Evolutionary conservation across 768 basidiomycete species (phyloP).

Genomic region (Leccinum arenicola): DNA sequence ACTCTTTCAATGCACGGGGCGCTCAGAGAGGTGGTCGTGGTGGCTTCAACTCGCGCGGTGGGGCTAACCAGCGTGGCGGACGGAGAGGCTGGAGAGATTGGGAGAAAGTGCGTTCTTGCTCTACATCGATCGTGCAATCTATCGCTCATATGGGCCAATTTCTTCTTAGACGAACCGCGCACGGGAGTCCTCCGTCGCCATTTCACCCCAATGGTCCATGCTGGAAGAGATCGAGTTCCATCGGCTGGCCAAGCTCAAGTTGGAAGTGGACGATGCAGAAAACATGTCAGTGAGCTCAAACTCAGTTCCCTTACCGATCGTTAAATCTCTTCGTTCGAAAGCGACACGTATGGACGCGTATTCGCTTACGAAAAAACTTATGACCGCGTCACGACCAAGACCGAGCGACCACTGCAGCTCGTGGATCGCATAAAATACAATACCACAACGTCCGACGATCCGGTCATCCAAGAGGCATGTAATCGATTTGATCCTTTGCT

Average conservation of each 20-base stretch:
- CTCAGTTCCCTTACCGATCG: not conserved
- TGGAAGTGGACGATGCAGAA: conserved; percentile 93
- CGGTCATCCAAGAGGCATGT: conserved; percentile 85
- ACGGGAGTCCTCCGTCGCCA: conserved; percentile 91
- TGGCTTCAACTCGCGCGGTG: conserved; percentile 44
- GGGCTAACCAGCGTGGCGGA: conserved; percentile 32
- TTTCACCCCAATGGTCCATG: conserved; percentile 91
- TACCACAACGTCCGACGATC: conserved; percentile 96
- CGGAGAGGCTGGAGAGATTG: conserved; percentile 87
- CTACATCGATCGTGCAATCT: not conserved
- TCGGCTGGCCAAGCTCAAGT: conserved; percentile 82
- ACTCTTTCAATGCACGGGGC: conserved; percentile 42
- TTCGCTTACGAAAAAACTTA: conserved; percentile 93
- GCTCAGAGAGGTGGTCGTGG: conserved; percentile 44
- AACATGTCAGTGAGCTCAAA: conserved; percentile 62
- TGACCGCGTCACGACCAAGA: conserved; percentile 93
- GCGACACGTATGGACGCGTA: conserved; percentile 84
- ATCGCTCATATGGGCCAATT: conserved; percentile 3
- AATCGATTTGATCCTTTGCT: not conserved
- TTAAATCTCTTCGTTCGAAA: conserved; percentile 30
- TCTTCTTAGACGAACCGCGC: conserved; percentile 65
- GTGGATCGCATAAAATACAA: conserved; percentile 97
- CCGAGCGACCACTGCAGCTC: conserved; percentile 85
- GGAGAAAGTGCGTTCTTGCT: conserved; percentile 68
- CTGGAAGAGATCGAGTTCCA: conserved; percentile 97